Base-by-base conservation (phyloP, 2,329 filamentous ascomycete species). In the Zymoseptoria tritici region DNA sequence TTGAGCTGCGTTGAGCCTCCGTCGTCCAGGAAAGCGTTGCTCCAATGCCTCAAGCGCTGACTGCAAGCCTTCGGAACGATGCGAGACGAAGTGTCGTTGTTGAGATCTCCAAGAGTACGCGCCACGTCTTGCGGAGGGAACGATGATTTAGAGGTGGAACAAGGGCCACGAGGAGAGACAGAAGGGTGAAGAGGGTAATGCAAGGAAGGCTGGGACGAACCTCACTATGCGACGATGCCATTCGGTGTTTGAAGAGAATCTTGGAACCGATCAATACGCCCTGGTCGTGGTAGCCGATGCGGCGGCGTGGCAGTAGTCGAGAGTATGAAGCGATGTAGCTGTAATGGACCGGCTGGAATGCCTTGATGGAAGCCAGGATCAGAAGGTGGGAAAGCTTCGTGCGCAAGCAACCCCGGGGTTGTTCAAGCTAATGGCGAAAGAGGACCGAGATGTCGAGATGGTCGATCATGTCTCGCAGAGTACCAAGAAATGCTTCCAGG, bases 191-290 rank as follows among this genome's bases (percentile, higher is more conserved):
- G 59, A 24, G 51, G 57, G 62, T 62, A 59, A 66, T 63, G 64
- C 64, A 66, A 66, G 64, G 62, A 63, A 65, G 61, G 57, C 52
- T 56, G 56, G 60, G 61, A 66, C 63, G 62, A 65, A 63, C 62
- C 64, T 66, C 64, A 63, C 64, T 59, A 60, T 60, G 60, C 60
- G 59, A 61, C 61, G 60, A 62, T 62, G 60, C 59, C 55, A 56
- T 61, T 66, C 62, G 64, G 64, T 60, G 61, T 57, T 58, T 62
- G 57, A 49, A 58, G 59, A 57, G 59, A 60, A 66, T 59, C 58
- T 58, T 60, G 59, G 64, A 57, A 60, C 62, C 54, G 55, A 57
- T 52, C 52, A 62, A 49, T 36, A 52, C 55, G 59, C 21, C 55
- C 53, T 65, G 62, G 64, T 63, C 16, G 36, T 66, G 62, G 62